phyloP scores from a whole-genome alignment of 2,329 filamentous ascomycete genomes.

The Aspergillus flavus region DNA sequence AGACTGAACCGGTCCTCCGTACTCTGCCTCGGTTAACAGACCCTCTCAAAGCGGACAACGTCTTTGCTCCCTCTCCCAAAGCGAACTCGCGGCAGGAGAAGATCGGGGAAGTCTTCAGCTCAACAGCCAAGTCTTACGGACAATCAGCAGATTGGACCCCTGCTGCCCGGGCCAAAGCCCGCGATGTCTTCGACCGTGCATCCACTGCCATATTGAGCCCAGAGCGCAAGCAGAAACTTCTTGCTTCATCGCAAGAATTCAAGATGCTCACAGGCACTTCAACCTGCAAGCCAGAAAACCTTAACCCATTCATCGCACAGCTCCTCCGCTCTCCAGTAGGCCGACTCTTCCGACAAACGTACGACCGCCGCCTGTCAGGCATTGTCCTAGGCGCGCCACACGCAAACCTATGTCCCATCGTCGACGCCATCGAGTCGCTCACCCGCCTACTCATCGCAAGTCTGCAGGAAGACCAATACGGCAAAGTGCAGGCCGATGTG shows the following conservation, averaged over 20 bases:
- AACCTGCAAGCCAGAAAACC: slow-evolving; percentile 51
- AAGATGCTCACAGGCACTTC: slow-evolving; percentile 38
- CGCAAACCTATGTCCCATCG: slow-evolving; percentile 67
- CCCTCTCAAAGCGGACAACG: slow-evolving; percentile 51
- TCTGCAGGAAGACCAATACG: slow-evolving; percentile 78
- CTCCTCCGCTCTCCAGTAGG: slow-evolving; percentile 61
- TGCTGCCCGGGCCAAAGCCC: slow-evolving; percentile 40
- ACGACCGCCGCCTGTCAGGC: slow-evolving; percentile 64
- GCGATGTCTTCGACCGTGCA: slow-evolving; percentile 41
- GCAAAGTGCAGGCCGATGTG: slow-evolving; percentile 83
- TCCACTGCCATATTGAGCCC: slow-evolving; percentile 43
- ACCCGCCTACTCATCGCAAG: slow-evolving; percentile 71
- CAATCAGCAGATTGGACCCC: slow-evolving; percentile 48
- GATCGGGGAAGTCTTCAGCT: slow-evolving; percentile 46
- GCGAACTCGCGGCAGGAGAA: slow-evolving; percentile 38
- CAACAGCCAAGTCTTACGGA: slow-evolving; percentile 51
- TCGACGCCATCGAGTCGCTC: slow-evolving; percentile 72
- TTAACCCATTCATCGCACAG: slow-evolving; percentile 51
- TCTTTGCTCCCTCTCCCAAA: slow-evolving; percentile 48
- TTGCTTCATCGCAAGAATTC: slow-evolving; percentile 40
- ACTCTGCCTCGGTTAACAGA: slow-evolving; percentile 54
- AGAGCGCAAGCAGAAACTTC: slow-evolving; percentile 41
- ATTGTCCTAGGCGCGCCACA: slow-evolving; percentile 75
- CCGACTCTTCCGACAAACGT: slow-evolving; percentile 69
- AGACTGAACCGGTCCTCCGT: slow-evolving; percentile 43